Conservation (phyloP, 1,284 basidiomycete genomes). For the Malassezia restricta region DNA sequence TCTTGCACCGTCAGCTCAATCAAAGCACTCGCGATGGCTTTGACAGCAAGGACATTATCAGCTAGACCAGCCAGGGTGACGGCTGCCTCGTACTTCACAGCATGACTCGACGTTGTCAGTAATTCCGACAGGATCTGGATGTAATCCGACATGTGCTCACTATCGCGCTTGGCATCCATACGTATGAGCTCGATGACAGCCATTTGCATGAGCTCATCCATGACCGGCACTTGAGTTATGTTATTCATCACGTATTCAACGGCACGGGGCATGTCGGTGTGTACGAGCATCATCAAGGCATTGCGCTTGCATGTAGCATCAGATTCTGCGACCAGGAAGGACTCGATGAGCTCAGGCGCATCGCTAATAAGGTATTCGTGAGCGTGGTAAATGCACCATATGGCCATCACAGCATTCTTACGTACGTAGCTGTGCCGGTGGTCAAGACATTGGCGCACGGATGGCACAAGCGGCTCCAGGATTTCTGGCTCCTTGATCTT, state of each 20-base stretch:
- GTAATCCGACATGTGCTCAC: constrained; percentile 55
- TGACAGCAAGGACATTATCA: constrained; percentile 88
- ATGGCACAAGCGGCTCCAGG: constrained; percentile 87
- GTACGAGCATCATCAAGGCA: constrained; percentile 85
- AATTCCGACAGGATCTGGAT: constrained; percentile 90
- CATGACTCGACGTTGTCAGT: constrained; percentile 77
- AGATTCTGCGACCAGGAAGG: constrained; percentile 77
- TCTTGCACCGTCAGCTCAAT: constrained; percentile 86
- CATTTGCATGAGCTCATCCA: constrained; percentile 94
- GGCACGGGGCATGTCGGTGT: constrained; percentile 76
- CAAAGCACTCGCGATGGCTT: constrained; percentile 80
- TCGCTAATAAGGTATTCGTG: constrained; percentile 83
- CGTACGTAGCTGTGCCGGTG: constrained; percentile 96
- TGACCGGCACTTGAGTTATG: constrained; percentile 66
- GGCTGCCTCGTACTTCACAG: constrained; percentile 96
- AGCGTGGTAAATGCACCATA: constrained; percentile 79
- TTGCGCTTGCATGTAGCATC: constrained; percentile 96
- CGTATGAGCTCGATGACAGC: constrained; percentile 88
- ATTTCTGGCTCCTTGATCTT: constrained; percentile 90
- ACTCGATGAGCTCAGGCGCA: constrained; percentile 88
- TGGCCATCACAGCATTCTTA: constrained; percentile 95
- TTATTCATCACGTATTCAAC: constrained; percentile 79
- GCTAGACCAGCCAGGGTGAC: constrained; percentile 88
- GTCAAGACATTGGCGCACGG: constrained; percentile 84
- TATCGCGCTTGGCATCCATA: constrained; percentile 75